Evolutionary conservation across 352 stramenopile genomes (phyloP).

Genomic region (Phytophthora cajani): DNA sequence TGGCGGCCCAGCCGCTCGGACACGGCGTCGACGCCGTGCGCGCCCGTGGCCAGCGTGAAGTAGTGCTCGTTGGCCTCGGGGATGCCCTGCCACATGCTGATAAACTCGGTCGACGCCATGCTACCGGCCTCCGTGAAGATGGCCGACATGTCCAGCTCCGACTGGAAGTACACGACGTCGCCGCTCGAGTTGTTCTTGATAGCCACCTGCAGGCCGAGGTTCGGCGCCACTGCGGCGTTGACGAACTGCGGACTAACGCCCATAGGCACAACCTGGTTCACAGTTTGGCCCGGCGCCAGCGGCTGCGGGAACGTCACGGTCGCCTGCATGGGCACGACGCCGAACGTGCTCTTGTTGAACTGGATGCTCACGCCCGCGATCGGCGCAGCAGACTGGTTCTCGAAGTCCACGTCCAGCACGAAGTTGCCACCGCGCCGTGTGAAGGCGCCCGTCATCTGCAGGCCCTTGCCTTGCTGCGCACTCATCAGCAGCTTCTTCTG

Average conservation of each 20-base stretch:
- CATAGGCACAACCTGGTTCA: constrained; percentile 79
- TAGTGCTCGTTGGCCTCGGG: constrained; percentile 96
- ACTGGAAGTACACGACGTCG: constrained; percentile 96
- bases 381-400: constrained; percentile 91
- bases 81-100: constrained; percentile 96
- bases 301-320: constrained; percentile 85
- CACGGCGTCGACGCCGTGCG: constrained; percentile 84
- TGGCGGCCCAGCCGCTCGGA: constrained; percentile 85
- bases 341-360: constrained; percentile 98
- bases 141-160: constrained; percentile 90
- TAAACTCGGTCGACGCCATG: constrained; percentile 94
- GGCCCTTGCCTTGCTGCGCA: constrained; percentile 86
- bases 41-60: constrained; percentile 82
- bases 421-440: constrained; percentile 69
- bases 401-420: constrained; percentile 75
- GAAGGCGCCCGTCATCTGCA: constrained; percentile 89
- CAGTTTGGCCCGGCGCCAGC: constrained; percentile 73
- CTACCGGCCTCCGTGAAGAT: constrained; percentile 89
- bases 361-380: constrained; percentile 94
- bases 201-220: constrained; percentile 93
- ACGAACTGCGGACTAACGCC: constrained; percentile 82
- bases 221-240: constrained; percentile 74
- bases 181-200: constrained; percentile 97
- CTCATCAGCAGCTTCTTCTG: constrained; percentile 81
- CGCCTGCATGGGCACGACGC: constrained; percentile 93